Base-by-base conservation (phyloP, 2,329 filamentous ascomycete genomes). In the Leptographium galeiforme region DNA sequence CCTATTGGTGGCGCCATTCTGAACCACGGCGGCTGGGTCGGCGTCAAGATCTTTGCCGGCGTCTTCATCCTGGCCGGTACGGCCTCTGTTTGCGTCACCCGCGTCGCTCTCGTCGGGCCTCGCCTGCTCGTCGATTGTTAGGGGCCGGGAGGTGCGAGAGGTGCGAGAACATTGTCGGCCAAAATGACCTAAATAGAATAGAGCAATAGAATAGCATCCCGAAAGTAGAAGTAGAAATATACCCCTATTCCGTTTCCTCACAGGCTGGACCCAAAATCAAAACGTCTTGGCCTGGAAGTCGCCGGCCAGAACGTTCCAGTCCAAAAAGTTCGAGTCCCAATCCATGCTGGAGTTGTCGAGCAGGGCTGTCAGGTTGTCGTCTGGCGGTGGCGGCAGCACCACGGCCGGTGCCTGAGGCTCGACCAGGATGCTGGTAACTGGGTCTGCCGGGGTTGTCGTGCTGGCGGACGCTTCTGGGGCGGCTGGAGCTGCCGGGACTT, bases 1-100 rank as follows among this genome's bases (percentile, higher is more conserved):
- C 76, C 76, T 0, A 76, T 79, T 55, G 73, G 68, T 0, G 75
- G 75, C 6, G 70, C 68, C 50, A 61, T 63, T 32, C 48, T 62
- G 18, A 55, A 47, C 1, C 56, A 61, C 0, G 39, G 39, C 39
- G 6, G 32, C 7, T 70, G 64, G 62, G 47, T 62, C 0, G 66
- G 65, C 4, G 60, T 69, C 39, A 71, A 71, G 58, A 56, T 70
- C 4, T 71, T 71, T 51, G 57, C 63, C 0, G 67, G 65, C 6
- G 60, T 66, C 2, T 60, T 67, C 14, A 63, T 64, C 40, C 13
- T 67, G 4, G 58, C 55, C 1, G 67, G 66, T 13, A 66, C 64
- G 13, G 56, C 57, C 2, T 56, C 61, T 39, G 58, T 64, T 2
- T 8, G 62, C 3, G 44, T 56, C 1, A 60, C 62, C 8, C 62